phyloP scores from a whole-genome alignment of 2,329 filamentous ascomycete genomes.

The Diaporthe sp. region DNA sequence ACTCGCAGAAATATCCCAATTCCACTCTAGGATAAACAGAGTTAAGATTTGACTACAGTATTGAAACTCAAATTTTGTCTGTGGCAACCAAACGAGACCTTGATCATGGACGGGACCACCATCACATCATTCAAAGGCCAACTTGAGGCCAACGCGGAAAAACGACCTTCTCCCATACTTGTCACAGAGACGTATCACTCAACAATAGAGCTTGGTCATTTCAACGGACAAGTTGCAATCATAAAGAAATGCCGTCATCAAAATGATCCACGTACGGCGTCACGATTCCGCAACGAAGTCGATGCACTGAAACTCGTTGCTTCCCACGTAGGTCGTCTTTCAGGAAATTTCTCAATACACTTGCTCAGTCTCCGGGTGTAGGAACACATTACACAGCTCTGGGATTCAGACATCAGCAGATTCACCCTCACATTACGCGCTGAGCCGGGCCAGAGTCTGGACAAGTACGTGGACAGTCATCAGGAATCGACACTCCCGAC shows the following conservation, averaged over 20 bases:
- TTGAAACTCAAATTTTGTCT: not conserved
- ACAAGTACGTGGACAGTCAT: not conserved
- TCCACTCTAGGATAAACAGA: no score
- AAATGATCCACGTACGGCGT: not conserved
- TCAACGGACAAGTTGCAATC: not conserved
- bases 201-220: not conserved
- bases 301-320: not conserved
- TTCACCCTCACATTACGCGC: constrained; percentile 1
- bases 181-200: constrained; percentile 21
- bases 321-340: not conserved
- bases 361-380: not conserved
- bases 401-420: not conserved
- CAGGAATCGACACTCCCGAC: not conserved
- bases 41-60: not conserved
- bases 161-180: not conserved
- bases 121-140: not conserved
- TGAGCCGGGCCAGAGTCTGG: constrained; percentile 9
- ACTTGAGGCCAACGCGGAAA: not conserved
- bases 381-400: constrained; percentile 16
- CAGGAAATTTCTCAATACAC: not conserved
- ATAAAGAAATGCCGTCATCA: constrained; percentile 8
- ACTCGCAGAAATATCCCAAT: no score
- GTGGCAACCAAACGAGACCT: not conserved
- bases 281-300: constrained; percentile 1
- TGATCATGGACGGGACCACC: not conserved